Conservation (phyloP, 2,329 filamentous ascomycete genomes). For the Chaetomiaceae sp. region DNA sequence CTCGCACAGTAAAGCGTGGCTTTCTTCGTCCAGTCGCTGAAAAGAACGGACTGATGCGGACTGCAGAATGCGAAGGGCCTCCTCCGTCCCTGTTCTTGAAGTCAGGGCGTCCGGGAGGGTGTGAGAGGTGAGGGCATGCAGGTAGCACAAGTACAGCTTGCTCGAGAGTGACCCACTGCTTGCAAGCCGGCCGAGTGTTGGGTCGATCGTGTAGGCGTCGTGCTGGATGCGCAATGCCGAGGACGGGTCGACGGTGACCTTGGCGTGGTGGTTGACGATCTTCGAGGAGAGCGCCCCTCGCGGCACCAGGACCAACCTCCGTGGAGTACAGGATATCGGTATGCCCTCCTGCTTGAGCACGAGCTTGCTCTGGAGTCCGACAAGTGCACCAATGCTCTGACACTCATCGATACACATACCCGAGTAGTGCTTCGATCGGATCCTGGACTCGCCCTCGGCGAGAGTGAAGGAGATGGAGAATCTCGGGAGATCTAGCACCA, state of each 20-base stretch:
- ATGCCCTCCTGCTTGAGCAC: constrained; percentile 34
- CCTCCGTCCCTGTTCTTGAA: constrained; percentile 48
- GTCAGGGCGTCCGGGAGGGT: constrained; percentile 48
- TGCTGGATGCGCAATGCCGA: constrained; percentile 24
- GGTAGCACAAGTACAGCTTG: constrained; percentile 46
- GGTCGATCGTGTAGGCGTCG: constrained; percentile 47
- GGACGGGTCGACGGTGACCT: constrained; percentile 33
- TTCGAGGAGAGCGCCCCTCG: constrained; percentile 31
- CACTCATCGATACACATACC: constrained; percentile 45
- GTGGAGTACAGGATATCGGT: background rate
- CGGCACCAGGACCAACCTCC: constrained; percentile 35
- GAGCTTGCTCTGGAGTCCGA: constrained; percentile 47
- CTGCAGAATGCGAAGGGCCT: constrained; percentile 44
- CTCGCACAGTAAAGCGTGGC: constrained; percentile 33
- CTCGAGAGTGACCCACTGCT: constrained; percentile 49
- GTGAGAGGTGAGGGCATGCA: constrained; percentile 53
- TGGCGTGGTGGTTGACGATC: constrained; percentile 29
- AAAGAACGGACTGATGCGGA: constrained; percentile 49
- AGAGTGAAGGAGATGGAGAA: constrained; percentile 46
- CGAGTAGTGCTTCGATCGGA: constrained; percentile 47
- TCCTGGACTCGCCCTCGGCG: constrained; percentile 13
- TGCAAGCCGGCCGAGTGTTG: constrained; percentile 43
- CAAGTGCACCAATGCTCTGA: constrained; percentile 44
- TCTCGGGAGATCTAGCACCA: constrained; percentile 43
- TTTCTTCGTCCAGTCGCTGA: constrained; percentile 33